Evolutionary conservation across 805 yeast species (phyloP).

Genomic region (Sugiyamaella marilandica): DNA sequence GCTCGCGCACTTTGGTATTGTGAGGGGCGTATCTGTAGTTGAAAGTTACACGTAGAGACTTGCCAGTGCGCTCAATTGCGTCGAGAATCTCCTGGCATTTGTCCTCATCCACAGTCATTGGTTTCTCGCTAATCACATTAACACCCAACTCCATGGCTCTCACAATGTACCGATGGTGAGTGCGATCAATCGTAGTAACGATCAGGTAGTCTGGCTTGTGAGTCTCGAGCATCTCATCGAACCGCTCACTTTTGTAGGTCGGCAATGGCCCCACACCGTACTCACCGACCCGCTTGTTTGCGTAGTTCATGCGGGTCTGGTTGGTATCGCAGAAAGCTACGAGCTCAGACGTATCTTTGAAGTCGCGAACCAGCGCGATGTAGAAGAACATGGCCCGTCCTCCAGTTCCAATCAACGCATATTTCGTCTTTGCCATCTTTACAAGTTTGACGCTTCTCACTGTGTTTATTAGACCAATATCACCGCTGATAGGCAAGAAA

Average conservation of each 20-base stretch:
- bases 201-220: constrained; percentile 13
- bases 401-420: constrained; percentile 17
- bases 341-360: constrained; percentile 9
- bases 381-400: constrained; percentile 17
- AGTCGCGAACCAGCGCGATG: constrained; percentile 10
- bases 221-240: constrained; percentile 13
- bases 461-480: too few species aligned
- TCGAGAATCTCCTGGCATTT: constrained; percentile 17
- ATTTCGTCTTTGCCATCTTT: constrained; percentile 7
- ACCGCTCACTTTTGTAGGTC: constrained; percentile 14
- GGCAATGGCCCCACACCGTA: constrained; percentile 13
- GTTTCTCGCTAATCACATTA: constrained; percentile 16
- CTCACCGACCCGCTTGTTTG: constrained; percentile 8
- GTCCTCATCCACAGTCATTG: constrained; percentile 15
- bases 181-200: constrained; percentile 17
- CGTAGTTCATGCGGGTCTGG: constrained; percentile 16
- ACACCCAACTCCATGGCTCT: constrained; percentile 16
- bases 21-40: constrained; percentile 18
- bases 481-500: too few species aligned
- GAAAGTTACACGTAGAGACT: constrained; percentile 14
- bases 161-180: constrained; percentile 16
- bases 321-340: constrained; percentile 16
- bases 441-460: too few species aligned
- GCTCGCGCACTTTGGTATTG: constrained; percentile 14
- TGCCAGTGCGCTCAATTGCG: constrained; percentile 14